Percentiles rank a stretch among this genome's conserved stretches.
These are phyloP conservation scores for Trichoderma simmonsii DNA, from an alignment of 2,329 filamentous ascomycete genomes.

Conservation along the genomic window DNA sequence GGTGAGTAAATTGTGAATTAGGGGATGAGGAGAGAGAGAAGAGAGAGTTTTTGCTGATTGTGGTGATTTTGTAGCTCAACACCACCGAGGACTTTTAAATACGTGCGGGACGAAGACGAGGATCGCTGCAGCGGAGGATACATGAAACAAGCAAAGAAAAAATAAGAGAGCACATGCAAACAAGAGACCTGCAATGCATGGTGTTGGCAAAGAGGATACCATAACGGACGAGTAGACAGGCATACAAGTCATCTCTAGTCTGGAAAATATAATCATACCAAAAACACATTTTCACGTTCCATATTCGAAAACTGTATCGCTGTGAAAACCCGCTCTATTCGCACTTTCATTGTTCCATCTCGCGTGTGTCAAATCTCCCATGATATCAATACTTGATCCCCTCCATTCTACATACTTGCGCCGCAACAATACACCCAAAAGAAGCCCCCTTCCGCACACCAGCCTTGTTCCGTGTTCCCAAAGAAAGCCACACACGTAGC, in stretches of 20 bases:
- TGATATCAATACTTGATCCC: background rate
- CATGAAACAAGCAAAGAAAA: background rate
- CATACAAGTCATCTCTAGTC: background rate
- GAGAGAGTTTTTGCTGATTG: background rate
- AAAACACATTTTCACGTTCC: background rate
- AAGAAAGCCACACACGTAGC: background rate
- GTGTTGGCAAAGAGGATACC: background rate
- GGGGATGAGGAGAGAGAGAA: background rate
- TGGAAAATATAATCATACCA: background rate
- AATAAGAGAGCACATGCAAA: background rate
- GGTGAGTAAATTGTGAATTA: constrained; percentile 1
- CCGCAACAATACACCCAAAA: background rate
- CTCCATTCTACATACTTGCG: background rate
- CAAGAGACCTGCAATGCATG: background rate
- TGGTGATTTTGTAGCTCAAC: background rate
- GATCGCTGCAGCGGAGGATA: background rate
- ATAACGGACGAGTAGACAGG: background rate
- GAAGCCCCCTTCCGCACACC: background rate
- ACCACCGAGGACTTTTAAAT: background rate
- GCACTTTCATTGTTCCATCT: background rate
- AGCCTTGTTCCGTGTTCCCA: constrained; percentile 8
- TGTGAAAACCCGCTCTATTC: background rate
- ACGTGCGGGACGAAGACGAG: background rate
- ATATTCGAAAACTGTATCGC: background rate
- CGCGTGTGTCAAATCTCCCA: background rate